Base-by-base conservation (phyloP, 768 basidiomycete species). In the Macrolepiota dolichaula region DNA sequence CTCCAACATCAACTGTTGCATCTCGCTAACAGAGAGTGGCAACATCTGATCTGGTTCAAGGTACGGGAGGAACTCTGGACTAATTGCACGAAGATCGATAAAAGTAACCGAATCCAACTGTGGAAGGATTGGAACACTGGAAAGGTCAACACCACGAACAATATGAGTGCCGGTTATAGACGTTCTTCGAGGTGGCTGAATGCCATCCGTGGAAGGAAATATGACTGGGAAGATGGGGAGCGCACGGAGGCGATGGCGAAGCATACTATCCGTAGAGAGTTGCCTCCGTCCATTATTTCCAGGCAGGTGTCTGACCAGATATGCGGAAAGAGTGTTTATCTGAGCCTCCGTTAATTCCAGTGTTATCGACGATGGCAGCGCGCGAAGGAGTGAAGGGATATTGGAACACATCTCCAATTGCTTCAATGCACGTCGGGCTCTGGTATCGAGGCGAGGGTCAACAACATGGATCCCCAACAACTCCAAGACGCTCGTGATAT, bases 391-490 rank as follows among this genome's bases (percentile, higher is more conserved):
- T 1, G 67, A 68, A 10, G 68, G 69, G 19, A 77, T 69, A 15
- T 60, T 35, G 9, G 59, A 60, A 22, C 37, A 52, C 35, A 51
- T 19, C 7, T 35, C 11, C 11, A 52, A n/a, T 7, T 60, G 37
- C 27, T 35, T 53, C 6, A 60, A 35, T 4, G 42, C 59, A 17
- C 29, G 22, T 4, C 70, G 69, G 0, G 71, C 70, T 2, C 58
- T 19, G 2, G 47, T 38, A 9, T 58, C 51, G 17, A 77, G 68
- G 0, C 64, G 60, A 1, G 68, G 62, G 51, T 77, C 68, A 12
- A 80, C 57, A 55, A 81, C 76, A 0, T 70, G 62, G 1, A 80
- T 61, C 0, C 73, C 73, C 1, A 79, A 60, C 7, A 57, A 44
- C 36, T 67, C 63, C 13, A 80, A 66, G 6, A 66, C 57, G 2